Conservation (phyloP, 2,329 filamentous ascomycete genomes). For the Stachybotrys chlorohalonatus region DNA sequence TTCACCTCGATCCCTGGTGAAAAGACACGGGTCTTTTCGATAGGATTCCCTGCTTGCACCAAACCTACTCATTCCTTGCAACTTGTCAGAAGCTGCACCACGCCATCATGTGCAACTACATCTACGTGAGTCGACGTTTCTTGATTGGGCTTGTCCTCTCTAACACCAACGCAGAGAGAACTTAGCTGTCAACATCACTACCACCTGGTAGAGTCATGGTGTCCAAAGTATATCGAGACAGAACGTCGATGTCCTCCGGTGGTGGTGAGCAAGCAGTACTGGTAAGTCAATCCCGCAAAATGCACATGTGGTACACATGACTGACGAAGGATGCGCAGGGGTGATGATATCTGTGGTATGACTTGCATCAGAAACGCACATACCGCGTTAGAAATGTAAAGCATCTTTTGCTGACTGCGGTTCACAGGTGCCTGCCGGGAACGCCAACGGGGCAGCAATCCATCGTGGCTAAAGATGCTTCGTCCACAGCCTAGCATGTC, state of each 20-base stretch:
- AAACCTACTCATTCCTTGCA: background rate
- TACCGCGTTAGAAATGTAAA: background rate
- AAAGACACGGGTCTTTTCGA: background rate
- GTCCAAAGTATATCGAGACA: slow-evolving; percentile 34
- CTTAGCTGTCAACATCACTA: slow-evolving; percentile 43
- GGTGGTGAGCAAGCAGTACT: slow-evolving; percentile 36
- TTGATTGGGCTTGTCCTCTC: slow-evolving; percentile 1
- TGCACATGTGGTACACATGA: background rate
- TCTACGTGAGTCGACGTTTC: slow-evolving; percentile 26
- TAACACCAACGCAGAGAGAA: slow-evolving; percentile 30
- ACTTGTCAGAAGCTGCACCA: background rate
- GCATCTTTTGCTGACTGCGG: background rate
- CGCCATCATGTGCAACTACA: slow-evolving; percentile 39
- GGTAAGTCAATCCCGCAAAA: slow-evolving; percentile 18
- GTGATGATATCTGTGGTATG: slow-evolving; percentile 36
- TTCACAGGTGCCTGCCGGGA: slow-evolving; percentile 27
- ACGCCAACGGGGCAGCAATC: slow-evolving; percentile 27
- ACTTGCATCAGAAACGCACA: slow-evolving; percentile 4
- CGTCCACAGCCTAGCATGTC: slow-evolving; percentile 17
- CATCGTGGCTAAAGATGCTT: slow-evolving; percentile 28
- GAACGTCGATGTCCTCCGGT: slow-evolving; percentile 31
- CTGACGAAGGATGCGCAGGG: slow-evolving; percentile 14
- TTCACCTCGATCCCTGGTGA: background rate
- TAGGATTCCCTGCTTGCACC: too few relatives aligned
- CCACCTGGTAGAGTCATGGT: slow-evolving; percentile 38